A percentile compares a stretch with the other conserved stretches of the same genome.
These are phyloP conservation scores for Ceratocystis harringtonii DNA, from an alignment of 2,329 filamentous ascomycete species.

Conservation along the genomic window DNA sequence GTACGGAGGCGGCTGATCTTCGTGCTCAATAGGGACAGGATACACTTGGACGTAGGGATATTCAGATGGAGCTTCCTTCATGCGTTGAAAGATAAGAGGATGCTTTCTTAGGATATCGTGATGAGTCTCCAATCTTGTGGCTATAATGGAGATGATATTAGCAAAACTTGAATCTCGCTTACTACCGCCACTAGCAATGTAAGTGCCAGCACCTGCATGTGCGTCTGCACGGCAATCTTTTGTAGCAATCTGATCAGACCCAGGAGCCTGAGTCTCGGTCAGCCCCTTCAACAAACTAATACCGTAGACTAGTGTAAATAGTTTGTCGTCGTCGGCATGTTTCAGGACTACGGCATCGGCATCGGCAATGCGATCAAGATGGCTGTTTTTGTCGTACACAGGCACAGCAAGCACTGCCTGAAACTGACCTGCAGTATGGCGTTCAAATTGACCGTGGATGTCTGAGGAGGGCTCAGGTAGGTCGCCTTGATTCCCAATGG, in stretches of 20 bases:
- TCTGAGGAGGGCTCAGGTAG: conserved; percentile 5
- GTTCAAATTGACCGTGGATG: conserved; percentile 2
- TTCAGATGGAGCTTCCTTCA: conserved; percentile 5
- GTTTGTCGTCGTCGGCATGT: conserved; percentile 7
- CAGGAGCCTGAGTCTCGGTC: not conserved
- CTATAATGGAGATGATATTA: conserved; percentile 16
- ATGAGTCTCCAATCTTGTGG: conserved; percentile 12
- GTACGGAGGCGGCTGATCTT: conserved; percentile 17
- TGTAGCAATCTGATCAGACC: not conserved
- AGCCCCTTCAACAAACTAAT: conserved; percentile 12
- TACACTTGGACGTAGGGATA: conserved; percentile 16
- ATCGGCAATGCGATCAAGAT: conserved; percentile 10
- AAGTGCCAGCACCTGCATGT: not conserved
- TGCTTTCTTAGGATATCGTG: conserved; percentile 12
- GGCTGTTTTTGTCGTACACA: conserved; percentile 15
- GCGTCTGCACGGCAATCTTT: not conserved
- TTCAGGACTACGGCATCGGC: conserved; percentile 11
- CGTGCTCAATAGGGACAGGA: conserved; percentile 15
- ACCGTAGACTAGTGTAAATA: conserved; percentile 15
- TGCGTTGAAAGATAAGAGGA: conserved; percentile 10
- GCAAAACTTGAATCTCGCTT: conserved; percentile 9
- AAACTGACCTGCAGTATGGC: conserved; percentile 17
- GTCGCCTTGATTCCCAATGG: conserved; percentile 4
- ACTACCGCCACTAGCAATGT: not conserved
- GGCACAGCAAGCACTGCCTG: conserved; percentile 16